A percentile compares a stretch with the other conserved stretches of the same genome.
Conservation (phyloP, 257 asterid species). For the Solanum bulbocastanum region DNA sequence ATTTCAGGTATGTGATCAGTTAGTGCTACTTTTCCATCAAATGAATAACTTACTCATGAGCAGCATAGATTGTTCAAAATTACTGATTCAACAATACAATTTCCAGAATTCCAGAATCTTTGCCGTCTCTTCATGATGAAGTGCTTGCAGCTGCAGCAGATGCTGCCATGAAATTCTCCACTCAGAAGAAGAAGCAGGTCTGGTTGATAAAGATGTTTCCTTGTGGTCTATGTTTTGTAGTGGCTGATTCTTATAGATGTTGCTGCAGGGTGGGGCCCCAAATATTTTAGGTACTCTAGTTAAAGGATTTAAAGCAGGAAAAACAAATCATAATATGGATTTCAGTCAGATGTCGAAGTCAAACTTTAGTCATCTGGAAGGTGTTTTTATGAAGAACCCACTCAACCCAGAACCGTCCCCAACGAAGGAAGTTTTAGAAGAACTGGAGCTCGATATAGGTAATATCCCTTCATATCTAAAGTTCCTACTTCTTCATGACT, state of each 20-base stretch:
- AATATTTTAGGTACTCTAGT: conserved; percentile 55
- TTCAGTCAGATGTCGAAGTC: conserved; percentile 23
- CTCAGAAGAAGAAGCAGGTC: conserved; percentile 64
- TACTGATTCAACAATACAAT: neutral
- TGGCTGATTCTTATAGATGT: conserved; percentile 14
- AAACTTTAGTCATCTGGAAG: conserved; percentile 49
- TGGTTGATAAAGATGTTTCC: neutral
- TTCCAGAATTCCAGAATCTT: conserved; percentile 67
- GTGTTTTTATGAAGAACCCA: conserved; percentile 39
- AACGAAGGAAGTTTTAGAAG: conserved; percentile 26
- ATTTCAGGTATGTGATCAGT: conserved; percentile 50
- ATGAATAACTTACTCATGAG: neutral
- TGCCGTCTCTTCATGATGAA: conserved; percentile 78
- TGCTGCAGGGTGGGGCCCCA: conserved; percentile 46
- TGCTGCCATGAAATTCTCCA: conserved; percentile 51
- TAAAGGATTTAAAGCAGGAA: conserved; percentile 58
- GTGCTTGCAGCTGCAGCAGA: conserved; percentile 81
- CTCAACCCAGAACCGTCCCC: conserved; percentile 22
- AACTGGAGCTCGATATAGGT: conserved; percentile 69
- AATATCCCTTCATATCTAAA: neutral
- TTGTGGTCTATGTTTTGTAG: conserved; percentile 4
- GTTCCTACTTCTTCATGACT: neutral
- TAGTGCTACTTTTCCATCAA: conserved; percentile 7
- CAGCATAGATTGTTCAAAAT: conserved; percentile 5
- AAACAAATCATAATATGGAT: conserved; percentile 20